These are phyloP conservation scores for Geotrichum aggregatum DNA, from an alignment of 1,139 yeast genomes.

Conservation along the genomic window DNA sequence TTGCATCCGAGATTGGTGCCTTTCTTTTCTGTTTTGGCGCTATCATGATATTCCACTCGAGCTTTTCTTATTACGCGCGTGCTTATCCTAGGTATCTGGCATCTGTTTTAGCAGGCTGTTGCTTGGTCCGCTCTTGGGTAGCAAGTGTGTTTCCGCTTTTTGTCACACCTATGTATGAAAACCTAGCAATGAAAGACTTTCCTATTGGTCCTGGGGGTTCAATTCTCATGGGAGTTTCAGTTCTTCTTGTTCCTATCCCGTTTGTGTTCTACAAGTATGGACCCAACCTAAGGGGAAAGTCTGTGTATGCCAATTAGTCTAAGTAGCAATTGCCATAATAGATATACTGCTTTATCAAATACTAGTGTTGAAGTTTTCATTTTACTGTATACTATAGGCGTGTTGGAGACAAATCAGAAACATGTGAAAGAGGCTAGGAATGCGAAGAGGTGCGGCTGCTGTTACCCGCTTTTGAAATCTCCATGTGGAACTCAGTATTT, in stretches of 20 bases:
- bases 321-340: too few relatives aligned
- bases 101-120: slow-evolving; percentile 55
- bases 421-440: too few relatives aligned
- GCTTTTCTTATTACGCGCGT: slow-evolving; percentile 64
- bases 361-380: too few relatives aligned
- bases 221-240: slow-evolving; percentile 45
- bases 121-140: slow-evolving; percentile 46
- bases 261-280: slow-evolving; percentile 57
- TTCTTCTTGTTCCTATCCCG: slow-evolving; percentile 47
- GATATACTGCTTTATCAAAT: too few relatives aligned
- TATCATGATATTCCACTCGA: slow-evolving; percentile 66
- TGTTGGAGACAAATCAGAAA: too few relatives aligned
- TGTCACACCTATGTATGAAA: slow-evolving; percentile 47
- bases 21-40: slow-evolving; percentile 78
- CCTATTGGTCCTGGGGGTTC: slow-evolving; percentile 59
- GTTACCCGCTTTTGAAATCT: too few relatives aligned
- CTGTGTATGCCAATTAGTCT: slow-evolving; percentile 32
- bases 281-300: slow-evolving; percentile 44
- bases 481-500: too few relatives aligned
- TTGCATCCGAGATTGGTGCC: slow-evolving; percentile 39
- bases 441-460: too few relatives aligned
- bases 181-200: slow-evolving; percentile 30
- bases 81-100: slow-evolving; percentile 68
- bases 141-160: slow-evolving; percentile 60
- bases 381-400: too few relatives aligned